Conservation (phyloP, 768 basidiomycete genomes). For the Suillus discolor region DNA sequence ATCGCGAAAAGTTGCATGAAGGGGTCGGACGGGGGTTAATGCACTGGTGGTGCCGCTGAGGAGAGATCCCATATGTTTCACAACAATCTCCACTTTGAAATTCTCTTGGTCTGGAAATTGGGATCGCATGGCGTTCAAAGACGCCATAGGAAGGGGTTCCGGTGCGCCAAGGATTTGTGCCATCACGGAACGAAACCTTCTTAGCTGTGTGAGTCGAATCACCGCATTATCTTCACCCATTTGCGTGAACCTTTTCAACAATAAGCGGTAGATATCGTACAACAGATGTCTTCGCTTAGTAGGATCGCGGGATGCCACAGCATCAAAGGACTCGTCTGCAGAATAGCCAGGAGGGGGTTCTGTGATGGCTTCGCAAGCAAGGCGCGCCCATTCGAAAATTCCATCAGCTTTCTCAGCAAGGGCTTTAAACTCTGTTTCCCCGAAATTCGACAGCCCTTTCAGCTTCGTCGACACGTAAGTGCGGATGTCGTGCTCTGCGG, state of each 20-base stretch:
- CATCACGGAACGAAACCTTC: constrained; percentile 9
- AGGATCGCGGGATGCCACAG: background rate
- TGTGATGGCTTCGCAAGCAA: constrained; percentile 14
- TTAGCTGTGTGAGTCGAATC: background rate
- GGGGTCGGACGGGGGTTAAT: constrained; percentile 13
- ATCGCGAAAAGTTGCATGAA: constrained; percentile 33
- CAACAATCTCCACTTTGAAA: constrained; percentile 8
- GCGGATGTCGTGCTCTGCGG: constrained; percentile 4
- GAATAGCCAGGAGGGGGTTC: constrained; percentile 1
- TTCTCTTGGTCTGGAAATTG: constrained; percentile 2
- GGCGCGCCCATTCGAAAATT: constrained; percentile 12
- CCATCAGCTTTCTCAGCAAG: constrained; percentile 10
- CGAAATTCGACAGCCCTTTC: background rate
- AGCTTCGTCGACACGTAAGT: constrained; percentile 8
- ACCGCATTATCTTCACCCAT: background rate
- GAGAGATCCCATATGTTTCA: constrained; percentile 12
- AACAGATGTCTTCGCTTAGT: background rate
- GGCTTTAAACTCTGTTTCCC: background rate
- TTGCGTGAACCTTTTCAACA: constrained; percentile 9
- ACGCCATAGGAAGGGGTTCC: constrained; percentile 10
- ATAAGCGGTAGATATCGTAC: constrained; percentile 7
- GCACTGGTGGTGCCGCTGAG: constrained; percentile 13
- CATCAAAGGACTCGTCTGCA: constrained; percentile 4
- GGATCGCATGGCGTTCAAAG: constrained; percentile 6
- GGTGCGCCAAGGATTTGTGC: background rate